Evolutionary conservation across 768 basidiomycete genomes (phyloP).

Genomic region (Amanita brunnescens): DNA sequence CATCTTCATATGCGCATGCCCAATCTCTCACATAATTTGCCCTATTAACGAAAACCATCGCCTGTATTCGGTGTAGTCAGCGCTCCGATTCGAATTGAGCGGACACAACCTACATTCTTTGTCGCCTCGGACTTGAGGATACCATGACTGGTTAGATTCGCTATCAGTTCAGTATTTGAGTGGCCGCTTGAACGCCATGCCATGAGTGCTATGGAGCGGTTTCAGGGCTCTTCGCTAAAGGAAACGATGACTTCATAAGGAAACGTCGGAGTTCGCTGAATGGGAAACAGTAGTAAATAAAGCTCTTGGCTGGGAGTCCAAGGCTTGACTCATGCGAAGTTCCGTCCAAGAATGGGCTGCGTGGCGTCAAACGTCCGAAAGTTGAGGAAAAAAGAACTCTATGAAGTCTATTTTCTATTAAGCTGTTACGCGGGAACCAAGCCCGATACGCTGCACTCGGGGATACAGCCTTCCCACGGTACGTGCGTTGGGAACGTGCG

Average conservation of each 20-base stretch:
- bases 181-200: conserved; percentile 74
- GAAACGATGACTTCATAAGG: background rate
- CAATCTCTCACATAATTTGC: conserved; percentile 51
- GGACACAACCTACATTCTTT: conserved; percentile 33
- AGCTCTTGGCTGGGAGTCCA: background rate
- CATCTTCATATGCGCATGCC: conserved; percentile 64
- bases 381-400: background rate
- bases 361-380: background rate
- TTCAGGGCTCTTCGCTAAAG: background rate
- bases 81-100: background rate
- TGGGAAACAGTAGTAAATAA: background rate
- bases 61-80: conserved; percentile 28
- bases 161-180: conserved; percentile 65
- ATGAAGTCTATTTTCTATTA: no score
- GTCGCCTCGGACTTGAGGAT: conserved; percentile 53
- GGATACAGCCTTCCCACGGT: no score
- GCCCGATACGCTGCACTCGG: no score
- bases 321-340: no score
- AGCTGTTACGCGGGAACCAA: no score
- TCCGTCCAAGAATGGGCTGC: background rate
- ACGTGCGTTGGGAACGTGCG: background rate
- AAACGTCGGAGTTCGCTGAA: background rate
- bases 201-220: conserved; percentile 33
- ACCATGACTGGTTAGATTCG: conserved; percentile 46
- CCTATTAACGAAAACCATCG: conserved; percentile 63